phyloP scores from a whole-genome alignment of 169 alveolate genomes.

The Eimeria praecox region DNA sequence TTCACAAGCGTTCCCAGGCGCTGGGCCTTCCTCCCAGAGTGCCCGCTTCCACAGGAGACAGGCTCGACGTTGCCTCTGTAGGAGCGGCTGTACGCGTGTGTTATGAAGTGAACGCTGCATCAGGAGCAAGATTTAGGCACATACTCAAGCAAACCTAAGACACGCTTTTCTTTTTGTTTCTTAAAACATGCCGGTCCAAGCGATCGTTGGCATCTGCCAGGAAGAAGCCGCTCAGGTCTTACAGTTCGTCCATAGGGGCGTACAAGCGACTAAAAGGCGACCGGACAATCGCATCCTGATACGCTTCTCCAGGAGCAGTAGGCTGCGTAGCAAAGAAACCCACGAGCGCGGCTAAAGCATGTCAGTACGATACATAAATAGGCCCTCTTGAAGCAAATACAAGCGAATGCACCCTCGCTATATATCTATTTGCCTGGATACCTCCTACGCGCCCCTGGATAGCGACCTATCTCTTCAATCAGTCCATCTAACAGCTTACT shows the following conservation, averaged over 20 bases:
- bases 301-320: conserved; percentile 13
- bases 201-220: neutral
- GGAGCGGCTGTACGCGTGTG: conserved; percentile 35
- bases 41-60: conserved; percentile 32
- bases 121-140: neutral
- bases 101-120: conserved; percentile 69
- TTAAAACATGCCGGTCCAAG: neutral
- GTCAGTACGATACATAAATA: neutral
- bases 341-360: neutral
- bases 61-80: conserved; percentile 64
- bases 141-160: neutral
- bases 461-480: neutral
- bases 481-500: neutral
- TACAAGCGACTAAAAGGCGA: conserved; percentile 74
- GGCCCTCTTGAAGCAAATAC: neutral
- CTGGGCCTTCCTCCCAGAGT: conserved; percentile 57
- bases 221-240: conserved; percentile 5
- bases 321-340: conserved; percentile 33
- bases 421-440: neutral
- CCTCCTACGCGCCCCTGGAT: neutral
- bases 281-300: conserved; percentile 53
- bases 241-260: conserved; percentile 72
- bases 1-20: conserved; percentile 60
- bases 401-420: neutral
- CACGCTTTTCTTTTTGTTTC: neutral